Evolutionary conservation across 768 basidiomycete species (phyloP), one percentile per base, ranked within the genome.

Genomic region (Tricholoma terreum): DNA sequence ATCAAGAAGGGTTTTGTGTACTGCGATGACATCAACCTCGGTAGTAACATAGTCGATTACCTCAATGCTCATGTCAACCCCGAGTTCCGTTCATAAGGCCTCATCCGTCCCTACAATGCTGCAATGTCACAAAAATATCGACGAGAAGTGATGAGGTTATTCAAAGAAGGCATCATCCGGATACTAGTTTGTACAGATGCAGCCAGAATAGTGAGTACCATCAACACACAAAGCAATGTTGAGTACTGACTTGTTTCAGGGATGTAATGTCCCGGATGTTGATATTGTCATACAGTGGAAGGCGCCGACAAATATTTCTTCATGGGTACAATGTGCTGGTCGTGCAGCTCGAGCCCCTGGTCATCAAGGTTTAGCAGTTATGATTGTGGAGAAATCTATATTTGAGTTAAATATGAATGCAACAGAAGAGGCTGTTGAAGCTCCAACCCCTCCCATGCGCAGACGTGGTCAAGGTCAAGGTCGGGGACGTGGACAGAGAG

Each of bases 241-340:
- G n/a, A n/a, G n/a, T n/a, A n/a, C n/a, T n/a, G n/a, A n/a, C 22
- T 10, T 34, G 31, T 42, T 22, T 40, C 40, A 71, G 69, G 71
- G 76, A 1, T 70, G 70, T 33, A 67, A 75, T 55, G 67, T 75
- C 31, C 66, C 69, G 0, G 67, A 75, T 50, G 63, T 77, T 3
- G 72, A 40, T 36, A 36, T 36, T 10, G 35, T 36, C 11, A 12
- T 36, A 36, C 35, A 36, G 14, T 36, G 35, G 35, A 36, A 36
- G 35, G 35, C 35, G 4, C 35, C 35, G 9, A 36, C 34, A n/a
- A n/a, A n/a, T n/a, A n/a, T n/a, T n/a, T n/a, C n/a, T n/a, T n/a
- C n/a, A n/a, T n/a, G n/a, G 35, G 35, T 36, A 10, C 35, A 36
- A 36, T 14, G 14, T 36, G 35, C 35, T 15, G 35, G 35, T 36